Evolutionary conservation across 2,329 filamentous ascomycete genomes (phyloP), one percentile per base, ranked within the genome.

Genomic region (Xylariaceae sp.): DNA sequence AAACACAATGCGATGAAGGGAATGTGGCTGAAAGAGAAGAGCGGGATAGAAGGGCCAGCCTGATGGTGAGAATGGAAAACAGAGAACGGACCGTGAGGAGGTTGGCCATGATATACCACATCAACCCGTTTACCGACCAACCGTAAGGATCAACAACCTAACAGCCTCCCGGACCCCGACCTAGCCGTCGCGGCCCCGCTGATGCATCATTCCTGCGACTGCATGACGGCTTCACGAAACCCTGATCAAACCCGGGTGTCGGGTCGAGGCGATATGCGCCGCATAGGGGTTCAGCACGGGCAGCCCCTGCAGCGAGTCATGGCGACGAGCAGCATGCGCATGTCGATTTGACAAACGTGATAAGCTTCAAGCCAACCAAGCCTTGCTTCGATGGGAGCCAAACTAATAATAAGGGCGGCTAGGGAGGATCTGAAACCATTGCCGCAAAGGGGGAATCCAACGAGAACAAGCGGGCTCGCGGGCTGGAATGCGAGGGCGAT

Each of bases 51-150:
- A 19, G 22, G 53, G 45, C 55, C 55, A 47, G 55, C 55, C 52
- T 21, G 22, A 26, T 41, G 46, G 39, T 45, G 44, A 41, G 49
- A 55, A 53, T 13, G 26, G 47, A 53, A 50, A 34, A 34, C 4
- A 39, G 30, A 52, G 55, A 34, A 53, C 26, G 40, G 29, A 52
- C 45, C 47, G 45, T 52, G 49, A 53, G 6, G 32, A 51, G 41
- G 32, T 21, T 36, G 19, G 9, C 26, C 34, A 51, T 55, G 42
- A 55, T 55, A 57, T 57, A 57, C 49, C 51, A 21, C 4, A 15
- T 15, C 13, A 34, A 13, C 13, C 32, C 4, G 13, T 10, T 34
- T 34, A 34, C 32, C 32, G 10, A 30, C n/a, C 26, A 26, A 4
- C 6, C 13, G 32, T 34, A 10, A 34, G 29, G 29, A 34, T 13